Percentiles rank a stretch among this genome's conserved stretches.
Evolutionary conservation across 73 alveolate species (phyloP).

Genomic region (Paramecium bursaria): DNA sequence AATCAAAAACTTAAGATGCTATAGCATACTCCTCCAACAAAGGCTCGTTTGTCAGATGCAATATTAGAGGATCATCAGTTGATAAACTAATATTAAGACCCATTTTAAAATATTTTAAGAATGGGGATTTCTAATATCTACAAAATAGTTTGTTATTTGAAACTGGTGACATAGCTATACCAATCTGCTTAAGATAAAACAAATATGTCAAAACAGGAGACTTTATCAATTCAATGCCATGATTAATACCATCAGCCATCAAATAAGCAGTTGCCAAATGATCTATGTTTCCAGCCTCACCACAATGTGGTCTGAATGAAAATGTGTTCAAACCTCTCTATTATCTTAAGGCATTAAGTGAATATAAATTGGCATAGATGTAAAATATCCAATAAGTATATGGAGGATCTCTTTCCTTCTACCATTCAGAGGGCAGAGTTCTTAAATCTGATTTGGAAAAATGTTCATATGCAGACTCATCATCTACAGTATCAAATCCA

Average conservation of each 20-base stretch:
- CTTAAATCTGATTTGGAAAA: constrained; percentile 60
- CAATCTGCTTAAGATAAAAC: constrained; percentile 80
- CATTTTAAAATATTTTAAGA: constrained; percentile 67
- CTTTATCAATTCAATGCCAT: constrained; percentile 73
- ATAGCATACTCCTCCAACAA: constrained; percentile 76
- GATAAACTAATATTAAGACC: constrained; percentile 83
- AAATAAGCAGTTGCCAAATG: constrained; percentile 81
- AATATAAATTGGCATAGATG: constrained; percentile 75
- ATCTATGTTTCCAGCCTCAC: constrained; percentile 85
- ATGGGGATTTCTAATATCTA: constrained; percentile 67
- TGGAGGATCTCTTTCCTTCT: constrained; percentile 74
- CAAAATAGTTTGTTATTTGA: constrained; percentile 80
- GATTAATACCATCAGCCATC: constrained; percentile 71
- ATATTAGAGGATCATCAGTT: constrained; percentile 86
- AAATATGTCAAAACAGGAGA: constrained; percentile 75
- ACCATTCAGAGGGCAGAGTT: constrained; percentile 51
- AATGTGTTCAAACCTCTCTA: constrained; percentile 72
- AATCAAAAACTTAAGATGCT: constrained; percentile 77
- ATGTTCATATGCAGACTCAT: constrained; percentile 75
- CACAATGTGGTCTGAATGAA: constrained; percentile 82
- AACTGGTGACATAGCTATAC: constrained; percentile 83
- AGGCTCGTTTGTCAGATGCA: constrained; percentile 84
- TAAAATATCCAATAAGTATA: constrained; percentile 81
- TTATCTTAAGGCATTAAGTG: constrained; percentile 74
- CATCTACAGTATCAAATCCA: constrained; percentile 86